Base-by-base conservation (phyloP, 1,284 basidiomycete species). In the Ganoderma resinaceum region DNA sequence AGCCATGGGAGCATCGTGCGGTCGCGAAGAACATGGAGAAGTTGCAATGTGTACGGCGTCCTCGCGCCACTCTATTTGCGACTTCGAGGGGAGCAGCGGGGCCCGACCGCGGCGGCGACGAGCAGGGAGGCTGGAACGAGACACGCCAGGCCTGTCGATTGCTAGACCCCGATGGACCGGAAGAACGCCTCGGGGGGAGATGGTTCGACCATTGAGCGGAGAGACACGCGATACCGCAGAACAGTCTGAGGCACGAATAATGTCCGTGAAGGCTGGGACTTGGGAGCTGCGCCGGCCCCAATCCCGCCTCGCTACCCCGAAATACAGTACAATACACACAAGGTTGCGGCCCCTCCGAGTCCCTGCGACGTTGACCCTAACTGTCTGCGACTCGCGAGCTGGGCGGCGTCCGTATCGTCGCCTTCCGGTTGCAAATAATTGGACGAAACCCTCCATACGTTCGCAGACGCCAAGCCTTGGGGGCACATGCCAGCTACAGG, bases 151-250 rank as follows among this genome's bases (percentile, higher is more conserved):
- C 20, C 55, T 55, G 29, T 55, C 38, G 63, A 60, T 5, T 58
- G 23, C 42, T 46, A 35, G 64, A 66, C 58, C 37, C 64, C 64
- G 64, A 66, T 53, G 46, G 59, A 59, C 37, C 64, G 64, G 64
- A 42, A 29, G 46, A 61, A 61, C 46, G 46, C 37, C 57, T 60
- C 64, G 64, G 26, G 59, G 37, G 63, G 57, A 61, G 64, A 65
- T 46, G 53, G 64, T 61, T 66, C 64, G 58, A 58, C 63, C 33
- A 66, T 61, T 66, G 64, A 31, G 29, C 33, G 49, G 33, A n/a
- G 26, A n/a, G 59, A 61, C 64, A 52, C 59, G 64, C 42, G 64
- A 66, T 55, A 66, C 59, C 59, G 43, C 46, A 49, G 63, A 65
- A 65, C 43, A 23, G 43, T n/a, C 42, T 46, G 43, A 49, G 42